A percentile compares a stretch with the other conserved stretches of the same genome.
Evolutionary conservation across 2,329 filamentous ascomycete species (phyloP).

Genomic region (Penicillium sp.): DNA sequence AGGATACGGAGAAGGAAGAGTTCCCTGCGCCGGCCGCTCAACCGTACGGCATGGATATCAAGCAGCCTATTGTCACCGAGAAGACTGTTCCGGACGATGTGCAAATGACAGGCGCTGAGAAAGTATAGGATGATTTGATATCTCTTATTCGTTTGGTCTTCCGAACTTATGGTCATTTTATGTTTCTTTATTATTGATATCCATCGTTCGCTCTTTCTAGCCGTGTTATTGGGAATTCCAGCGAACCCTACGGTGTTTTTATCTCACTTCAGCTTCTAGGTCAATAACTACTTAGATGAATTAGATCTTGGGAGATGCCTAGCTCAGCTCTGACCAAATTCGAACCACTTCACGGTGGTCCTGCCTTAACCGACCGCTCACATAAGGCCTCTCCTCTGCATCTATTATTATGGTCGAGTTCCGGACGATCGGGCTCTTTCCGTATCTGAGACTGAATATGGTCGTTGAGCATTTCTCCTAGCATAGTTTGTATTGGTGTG

Average conservation of each 20-base stretch:
- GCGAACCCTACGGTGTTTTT: neutral
- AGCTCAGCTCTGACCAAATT: no score
- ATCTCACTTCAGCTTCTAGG: neutral
- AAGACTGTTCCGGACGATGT: conserved; percentile 27
- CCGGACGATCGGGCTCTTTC: no score
- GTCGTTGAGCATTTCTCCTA: no score
- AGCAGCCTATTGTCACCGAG: conserved; percentile 19
- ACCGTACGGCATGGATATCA: conserved; percentile 28
- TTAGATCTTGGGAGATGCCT: neutral
- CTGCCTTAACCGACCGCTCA: no score
- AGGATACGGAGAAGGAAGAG: conserved; percentile 21
- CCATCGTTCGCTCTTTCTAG: conserved; percentile 13
- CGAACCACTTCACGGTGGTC: no score
- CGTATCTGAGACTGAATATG: no score
- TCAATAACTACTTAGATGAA: no score
- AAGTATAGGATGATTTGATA: conserved; percentile 18
- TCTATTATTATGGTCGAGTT: no score
- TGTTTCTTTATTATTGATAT: conserved; percentile 25
- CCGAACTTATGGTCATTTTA: conserved; percentile 2
- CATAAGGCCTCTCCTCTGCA: no score
- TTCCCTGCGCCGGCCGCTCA: conserved; percentile 11
- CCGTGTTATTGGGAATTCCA: neutral
- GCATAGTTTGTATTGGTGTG: no score
- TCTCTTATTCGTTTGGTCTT: neutral
- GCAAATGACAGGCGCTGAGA: conserved; percentile 36